A percentile compares a stretch with the other conserved stretches of the same genome.
Conservation (phyloP, 352 stramenopile genomes). For the Phytophthora kernoviae region DNA sequence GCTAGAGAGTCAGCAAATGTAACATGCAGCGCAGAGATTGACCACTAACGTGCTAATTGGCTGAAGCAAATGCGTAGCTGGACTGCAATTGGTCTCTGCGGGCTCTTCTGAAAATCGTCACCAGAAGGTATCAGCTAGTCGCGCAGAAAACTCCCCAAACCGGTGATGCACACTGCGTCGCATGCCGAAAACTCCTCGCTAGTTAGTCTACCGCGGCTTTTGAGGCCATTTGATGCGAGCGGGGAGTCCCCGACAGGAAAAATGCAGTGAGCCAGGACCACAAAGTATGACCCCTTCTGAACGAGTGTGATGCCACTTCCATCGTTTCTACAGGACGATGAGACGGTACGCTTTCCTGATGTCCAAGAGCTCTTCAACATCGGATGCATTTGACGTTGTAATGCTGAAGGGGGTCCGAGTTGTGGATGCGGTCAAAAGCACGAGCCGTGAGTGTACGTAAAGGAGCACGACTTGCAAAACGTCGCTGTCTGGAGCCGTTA, state of each 20-base stretch:
- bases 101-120: neutral
- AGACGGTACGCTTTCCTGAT: neutral
- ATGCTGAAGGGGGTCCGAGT: too few relatives aligned
- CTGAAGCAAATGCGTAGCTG: slow-evolving; percentile 4
- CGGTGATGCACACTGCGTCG: slow-evolving; percentile 23
- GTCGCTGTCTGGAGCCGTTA: too few relatives aligned
- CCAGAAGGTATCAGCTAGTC: neutral
- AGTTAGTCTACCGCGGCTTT: too few relatives aligned
- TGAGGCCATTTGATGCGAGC: too few relatives aligned
- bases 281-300: too few relatives aligned
- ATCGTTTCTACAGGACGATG: neutral
- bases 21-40: slow-evolving; percentile 4
- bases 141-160: slow-evolving; percentile 11
- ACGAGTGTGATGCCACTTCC: too few relatives aligned
- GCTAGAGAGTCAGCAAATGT: slow-evolving; percentile 9
- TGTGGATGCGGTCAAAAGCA: too few relatives aligned
- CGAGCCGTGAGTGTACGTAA: too few relatives aligned
- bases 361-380: neutral
- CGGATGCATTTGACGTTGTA: too few relatives aligned
- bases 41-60: slow-evolving; percentile 19
- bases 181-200: neutral
- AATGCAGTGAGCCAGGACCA: too few relatives aligned
- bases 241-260: too few relatives aligned
- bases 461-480: too few relatives aligned
- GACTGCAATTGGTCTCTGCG: slow-evolving; percentile 4